A percentile compares a stretch with the other conserved stretches of the same genome.
Evolutionary conservation across 1,284 basidiomycete genomes (phyloP).

Genomic region (Fomitopsis pinicola): DNA sequence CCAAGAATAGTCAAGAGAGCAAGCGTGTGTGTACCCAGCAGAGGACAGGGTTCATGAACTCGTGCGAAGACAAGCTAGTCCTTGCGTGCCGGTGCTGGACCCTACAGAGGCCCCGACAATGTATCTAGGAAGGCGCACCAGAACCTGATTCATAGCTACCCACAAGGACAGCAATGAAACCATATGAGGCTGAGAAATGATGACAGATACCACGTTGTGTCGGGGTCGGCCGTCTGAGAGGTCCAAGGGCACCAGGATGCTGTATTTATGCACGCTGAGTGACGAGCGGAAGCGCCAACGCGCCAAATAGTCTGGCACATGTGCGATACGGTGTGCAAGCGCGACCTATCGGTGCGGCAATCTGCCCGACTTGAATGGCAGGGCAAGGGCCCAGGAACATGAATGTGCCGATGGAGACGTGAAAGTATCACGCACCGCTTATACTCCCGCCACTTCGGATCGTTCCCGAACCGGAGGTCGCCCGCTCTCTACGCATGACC

Average conservation of each 20-base stretch:
- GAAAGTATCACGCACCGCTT: slow-evolving; percentile 41
- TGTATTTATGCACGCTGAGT: neutral
- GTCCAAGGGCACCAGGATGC: neutral
- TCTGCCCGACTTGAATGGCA: neutral
- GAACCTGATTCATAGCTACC: neutral
- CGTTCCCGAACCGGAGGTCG: slow-evolving; percentile 63
- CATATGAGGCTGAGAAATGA: neutral
- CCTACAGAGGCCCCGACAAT: neutral
- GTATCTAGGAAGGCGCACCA: neutral
- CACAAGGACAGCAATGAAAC: neutral
- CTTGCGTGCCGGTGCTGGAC: neutral
- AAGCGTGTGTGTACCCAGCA: neutral
- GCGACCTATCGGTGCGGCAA: neutral
- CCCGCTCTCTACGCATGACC: slow-evolving; percentile 34
- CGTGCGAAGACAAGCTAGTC: neutral
- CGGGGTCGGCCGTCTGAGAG: neutral
- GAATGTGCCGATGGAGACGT: neutral
- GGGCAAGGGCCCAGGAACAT: neutral
- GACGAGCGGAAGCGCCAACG: neutral
- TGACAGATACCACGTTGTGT: neutral
- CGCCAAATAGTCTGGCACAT: neutral
- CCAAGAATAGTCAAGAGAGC: slow-evolving; percentile 1
- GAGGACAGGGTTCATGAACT: neutral
- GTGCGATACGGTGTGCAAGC: neutral
- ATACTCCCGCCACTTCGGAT: slow-evolving; percentile 66